A percentile compares a stretch with the other conserved stretches of the same genome.
Conservation (phyloP, 225 moss, liverwort and hornwort genomes). For the Sphagnum contortum region DNA sequence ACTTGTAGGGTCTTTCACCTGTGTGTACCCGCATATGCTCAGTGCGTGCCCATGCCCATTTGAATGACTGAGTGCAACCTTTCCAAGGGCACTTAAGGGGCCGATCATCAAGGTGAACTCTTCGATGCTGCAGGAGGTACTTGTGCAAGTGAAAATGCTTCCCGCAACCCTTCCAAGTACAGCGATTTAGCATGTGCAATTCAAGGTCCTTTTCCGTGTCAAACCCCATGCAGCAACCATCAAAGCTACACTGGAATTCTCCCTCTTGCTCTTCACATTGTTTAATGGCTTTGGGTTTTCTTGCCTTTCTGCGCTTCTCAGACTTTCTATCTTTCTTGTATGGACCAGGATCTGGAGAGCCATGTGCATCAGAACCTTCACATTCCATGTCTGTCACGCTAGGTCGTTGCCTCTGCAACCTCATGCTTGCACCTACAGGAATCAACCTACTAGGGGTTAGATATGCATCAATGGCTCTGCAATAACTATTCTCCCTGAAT, state of each 20-base stretch:
- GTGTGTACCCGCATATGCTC: slow-evolving; percentile 93
- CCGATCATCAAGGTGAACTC: slow-evolving; percentile 86
- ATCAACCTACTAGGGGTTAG: too few species aligned
- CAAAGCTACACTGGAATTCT: slow-evolving; percentile 86
- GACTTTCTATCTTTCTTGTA: slow-evolving; percentile 13
- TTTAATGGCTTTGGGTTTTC: slow-evolving; percentile 14
- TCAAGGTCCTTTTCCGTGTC: slow-evolving; percentile 64
- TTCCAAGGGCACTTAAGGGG: slow-evolving; percentile 86
- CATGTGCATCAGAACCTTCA: too few species aligned
- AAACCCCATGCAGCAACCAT: slow-evolving; percentile 92
- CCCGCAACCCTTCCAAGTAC: slow-evolving; percentile 89
- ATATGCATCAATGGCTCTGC: too few species aligned
- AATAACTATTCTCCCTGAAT: too few species aligned
- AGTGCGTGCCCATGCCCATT: slow-evolving; percentile 98
- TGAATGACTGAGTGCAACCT: slow-evolving; percentile 78
- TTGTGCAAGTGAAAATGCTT: slow-evolving; percentile 95
- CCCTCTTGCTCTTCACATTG: slow-evolving; percentile 43
- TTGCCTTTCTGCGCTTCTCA: slow-evolving; percentile 29
- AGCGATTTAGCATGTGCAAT: slow-evolving; percentile 82
- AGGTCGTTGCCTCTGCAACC: slow-evolving; percentile 38
- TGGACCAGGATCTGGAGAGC: slow-evolving; percentile 1
- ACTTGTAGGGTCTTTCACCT: slow-evolving; percentile 82
- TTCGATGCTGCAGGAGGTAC: slow-evolving; percentile 86
- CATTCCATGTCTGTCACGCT: slow-evolving; percentile 25
- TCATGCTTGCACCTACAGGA: slow-evolving; percentile 40